Base-by-base conservation (phyloP, 2,329 filamentous ascomycete genomes). In the Arthrobotrys musiformis region DNA sequence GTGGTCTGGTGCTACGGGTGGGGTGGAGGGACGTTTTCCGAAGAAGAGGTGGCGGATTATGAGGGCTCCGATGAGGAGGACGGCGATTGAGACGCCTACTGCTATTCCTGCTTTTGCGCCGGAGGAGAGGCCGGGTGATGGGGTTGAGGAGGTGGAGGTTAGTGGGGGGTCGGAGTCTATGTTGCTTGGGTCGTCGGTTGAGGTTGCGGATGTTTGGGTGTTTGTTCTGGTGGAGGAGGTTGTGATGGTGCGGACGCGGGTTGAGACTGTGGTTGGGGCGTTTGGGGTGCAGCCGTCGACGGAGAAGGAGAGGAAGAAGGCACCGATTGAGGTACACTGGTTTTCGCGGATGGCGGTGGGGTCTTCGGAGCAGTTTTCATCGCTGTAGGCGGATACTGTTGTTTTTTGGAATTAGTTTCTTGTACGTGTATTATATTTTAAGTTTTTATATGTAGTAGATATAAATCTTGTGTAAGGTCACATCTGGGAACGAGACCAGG, bases 61-160 rank as follows among this genome's bases (percentile, higher is more conserved):
- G 2, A 61, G 11, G 5, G 37, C 64, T 13, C 28, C 48, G 35
- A 70, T 19, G 13, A 50, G 8, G 1, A 76, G 11, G 19, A 54
- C 70, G 11, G 3, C 46, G 35, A 75, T 22, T 13, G 70, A 62
- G 17, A 52, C 44, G 17, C 72, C 72, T n/a, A 76, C 66, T n/a
- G 72, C 72, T 28, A 76, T 69, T 6, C 72, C 72, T 13, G 64
- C 64, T 44, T 60, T 50, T 33, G 72, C 72, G 40, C 72, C 72
- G 22, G 62, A 37, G 1, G 72, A 76, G 26, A 76, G 63, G n/a
- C 56, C 56, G n/a, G 56, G 42, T 46, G 2, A n/a, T 22, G 30
- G 33, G n/a, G 33, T 30, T 19, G 66, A 62, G 37, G 58, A 19
- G 37, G 28, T 26, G 7, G 61, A n/a, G 2, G 13, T 46, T 50